Base-by-base conservation (phyloP, 768 basidiomycete genomes). In the Auricularia heimuer region DNA sequence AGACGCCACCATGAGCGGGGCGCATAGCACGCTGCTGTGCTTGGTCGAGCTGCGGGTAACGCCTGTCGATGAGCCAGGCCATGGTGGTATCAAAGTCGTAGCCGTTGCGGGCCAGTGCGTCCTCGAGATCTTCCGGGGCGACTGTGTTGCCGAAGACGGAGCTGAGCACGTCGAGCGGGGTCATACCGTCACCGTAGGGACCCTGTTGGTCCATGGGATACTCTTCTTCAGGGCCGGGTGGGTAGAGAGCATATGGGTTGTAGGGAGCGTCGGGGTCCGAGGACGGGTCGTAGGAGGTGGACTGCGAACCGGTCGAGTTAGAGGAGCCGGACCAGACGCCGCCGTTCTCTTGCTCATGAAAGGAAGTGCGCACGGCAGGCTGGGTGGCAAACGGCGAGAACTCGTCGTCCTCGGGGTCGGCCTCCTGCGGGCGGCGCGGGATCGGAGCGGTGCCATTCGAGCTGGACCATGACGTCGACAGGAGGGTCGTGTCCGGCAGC, bases 61-160 rank as follows among this genome's bases (percentile, higher is more conserved):
- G 21, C 16, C 88, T 85, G 68, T 96, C 92, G 58, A 98, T 83
- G 51, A 99, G 84, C 86, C 90, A 93, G 1, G 89, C 91, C 91
- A 98, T 98, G 12, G 97, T 89, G 47, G 83, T 83, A 71, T 99
- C 97, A 73, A 99, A 98, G 70, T 99, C 96, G 73, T 92, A 99
- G 2, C 86, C 92, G 68, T 92, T 90, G 60, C 84, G 81, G 6
- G 86, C 84, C 2, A 99, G 82, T 0, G 96, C 96, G 64, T 98
- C 94, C 75, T 98, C 96, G 6, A 99, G 81, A 72, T 98, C 94
- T 3, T 88, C 88, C 2, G 93, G 88, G 0, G 94, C 88, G 10
- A 99, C 81, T 2, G 92, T 86, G 2, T 92, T 88, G 16, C 91
- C 93, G 73, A 99, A 99, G 45, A 99, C 92, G 54, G 92, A 94